phyloP scores from a whole-genome alignment of 2,329 filamentous ascomycete species.

The Microsporum ferrugineum region DNA sequence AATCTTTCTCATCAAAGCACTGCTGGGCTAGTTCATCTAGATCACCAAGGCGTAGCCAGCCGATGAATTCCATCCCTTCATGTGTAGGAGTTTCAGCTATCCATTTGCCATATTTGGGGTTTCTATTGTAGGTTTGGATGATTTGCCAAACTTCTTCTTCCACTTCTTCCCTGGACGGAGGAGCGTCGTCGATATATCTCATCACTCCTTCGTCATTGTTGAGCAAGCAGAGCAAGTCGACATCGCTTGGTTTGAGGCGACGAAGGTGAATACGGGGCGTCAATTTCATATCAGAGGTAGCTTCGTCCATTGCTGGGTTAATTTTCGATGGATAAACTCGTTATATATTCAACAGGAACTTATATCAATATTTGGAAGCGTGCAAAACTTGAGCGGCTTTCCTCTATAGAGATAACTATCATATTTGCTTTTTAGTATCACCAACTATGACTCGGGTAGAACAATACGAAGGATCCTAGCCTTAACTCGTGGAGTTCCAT shows the following conservation, averaged over 20 bases:
- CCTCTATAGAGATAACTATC: no score
- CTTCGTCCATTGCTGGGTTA: neutral
- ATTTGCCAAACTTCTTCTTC: slow-evolving; percentile 1
- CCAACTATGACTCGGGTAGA: no score
- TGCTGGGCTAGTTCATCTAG: neutral
- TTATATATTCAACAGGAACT: no score
- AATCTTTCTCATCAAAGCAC: neutral
- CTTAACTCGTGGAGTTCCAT: no score
- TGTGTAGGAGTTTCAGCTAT: neutral
- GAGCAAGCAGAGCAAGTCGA: neutral
- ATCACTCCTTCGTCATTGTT: slow-evolving; percentile 8
- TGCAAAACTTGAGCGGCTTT: no score
- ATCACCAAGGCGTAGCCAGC: slow-evolving; percentile 4
- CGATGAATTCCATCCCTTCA: slow-evolving; percentile 4
- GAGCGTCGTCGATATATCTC: slow-evolving; percentile 2
- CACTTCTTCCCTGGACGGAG: neutral
- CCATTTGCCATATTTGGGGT: slow-evolving; percentile 1
- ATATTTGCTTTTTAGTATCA: no score
- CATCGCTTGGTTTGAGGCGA: neutral
- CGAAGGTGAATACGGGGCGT: slow-evolving; percentile 2
- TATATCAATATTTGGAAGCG: no score
- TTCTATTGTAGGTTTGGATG: neutral
- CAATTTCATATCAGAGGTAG: neutral
- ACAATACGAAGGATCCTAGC: no score
- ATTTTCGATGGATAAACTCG: no score